Evolutionary conservation across 1,139 yeast genomes (phyloP).

Genomic region (Barnettozyma hawaiiensis): DNA sequence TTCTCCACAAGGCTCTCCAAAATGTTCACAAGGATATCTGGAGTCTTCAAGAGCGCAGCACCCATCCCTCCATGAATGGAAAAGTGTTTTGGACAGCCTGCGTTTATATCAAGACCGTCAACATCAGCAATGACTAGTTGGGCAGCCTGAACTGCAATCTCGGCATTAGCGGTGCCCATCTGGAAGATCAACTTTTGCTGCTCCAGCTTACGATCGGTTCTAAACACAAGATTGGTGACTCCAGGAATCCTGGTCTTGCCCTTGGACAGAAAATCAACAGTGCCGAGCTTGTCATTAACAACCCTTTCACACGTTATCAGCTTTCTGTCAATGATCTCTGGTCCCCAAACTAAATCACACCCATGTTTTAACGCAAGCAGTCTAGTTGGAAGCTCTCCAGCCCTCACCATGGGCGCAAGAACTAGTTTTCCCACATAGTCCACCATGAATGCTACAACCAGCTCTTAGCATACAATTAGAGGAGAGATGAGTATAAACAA

Average conservation of each 20-base stretch:
- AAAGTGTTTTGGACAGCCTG: conserved; percentile 94
- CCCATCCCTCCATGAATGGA: conserved; percentile 96
- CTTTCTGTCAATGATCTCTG: conserved; percentile 88
- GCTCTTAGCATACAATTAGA: too few relatives aligned
- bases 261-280: conserved; percentile 51
- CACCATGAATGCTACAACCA: too few relatives aligned
- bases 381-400: conserved; percentile 90
- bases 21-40: conserved; percentile 69
- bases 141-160: conserved; percentile 85
- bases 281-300: conserved; percentile 47
- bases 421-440: conserved; percentile 67
- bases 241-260: conserved; percentile 37
- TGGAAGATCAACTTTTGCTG: conserved; percentile 70
- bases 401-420: conserved; percentile 94
- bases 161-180: conserved; percentile 81
- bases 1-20: conserved; percentile 60
- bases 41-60: conserved; percentile 80
- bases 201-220: conserved; percentile 65
- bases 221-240: conserved; percentile 50
- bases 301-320: conserved; percentile 62
- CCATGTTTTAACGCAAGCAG: conserved; percentile 74
- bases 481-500: background rate
- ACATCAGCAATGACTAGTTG: conserved; percentile 75
- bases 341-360: conserved; percentile 94
- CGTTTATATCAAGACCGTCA: conserved; percentile 86